phyloP scores from a whole-genome alignment of 208 protist species.

The Trypanosoma boissoni region DNA sequence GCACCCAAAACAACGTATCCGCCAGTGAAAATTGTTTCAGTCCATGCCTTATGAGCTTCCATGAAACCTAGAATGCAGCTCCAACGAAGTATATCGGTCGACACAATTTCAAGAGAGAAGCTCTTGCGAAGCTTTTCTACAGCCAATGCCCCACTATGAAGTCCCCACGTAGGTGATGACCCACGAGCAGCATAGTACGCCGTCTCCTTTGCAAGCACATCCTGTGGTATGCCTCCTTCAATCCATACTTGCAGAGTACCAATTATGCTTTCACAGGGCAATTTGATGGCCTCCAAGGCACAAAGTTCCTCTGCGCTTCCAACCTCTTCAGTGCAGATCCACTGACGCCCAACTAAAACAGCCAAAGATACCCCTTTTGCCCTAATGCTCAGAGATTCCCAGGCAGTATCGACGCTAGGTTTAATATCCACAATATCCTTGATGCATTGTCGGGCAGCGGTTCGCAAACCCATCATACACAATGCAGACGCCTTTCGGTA shows the following conservation, averaged over 20 bases:
- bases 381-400: conserved; percentile 1
- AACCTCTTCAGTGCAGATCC: conserved; percentile 9
- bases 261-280: neutral
- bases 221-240: conserved; percentile 3
- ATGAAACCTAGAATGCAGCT: neutral
- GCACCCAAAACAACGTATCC: conserved; percentile 5
- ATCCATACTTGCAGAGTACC: neutral
- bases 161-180: neutral
- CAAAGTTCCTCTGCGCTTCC: conserved; percentile 5
- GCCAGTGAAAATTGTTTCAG: conserved; percentile 2
- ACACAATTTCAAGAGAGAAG: neutral
- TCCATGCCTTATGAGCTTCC: neutral
- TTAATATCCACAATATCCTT: neutral
- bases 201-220: conserved; percentile 3
- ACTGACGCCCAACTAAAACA: conserved; percentile 2
- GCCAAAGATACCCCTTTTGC: neutral
- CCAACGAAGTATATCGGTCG: conserved; percentile 9
- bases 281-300: neutral
- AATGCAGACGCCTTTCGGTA: conserved; percentile 16
- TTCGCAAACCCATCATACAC: neutral
- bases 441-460: neutral
- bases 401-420: conserved; percentile 1
- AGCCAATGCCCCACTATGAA: neutral
- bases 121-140: neutral
- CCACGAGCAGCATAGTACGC: conserved; percentile 8